These are phyloP conservation scores for Aspergillus steynii DNA, from an alignment of 495 filamentous ascomycete species.

Conservation along the genomic window DNA sequence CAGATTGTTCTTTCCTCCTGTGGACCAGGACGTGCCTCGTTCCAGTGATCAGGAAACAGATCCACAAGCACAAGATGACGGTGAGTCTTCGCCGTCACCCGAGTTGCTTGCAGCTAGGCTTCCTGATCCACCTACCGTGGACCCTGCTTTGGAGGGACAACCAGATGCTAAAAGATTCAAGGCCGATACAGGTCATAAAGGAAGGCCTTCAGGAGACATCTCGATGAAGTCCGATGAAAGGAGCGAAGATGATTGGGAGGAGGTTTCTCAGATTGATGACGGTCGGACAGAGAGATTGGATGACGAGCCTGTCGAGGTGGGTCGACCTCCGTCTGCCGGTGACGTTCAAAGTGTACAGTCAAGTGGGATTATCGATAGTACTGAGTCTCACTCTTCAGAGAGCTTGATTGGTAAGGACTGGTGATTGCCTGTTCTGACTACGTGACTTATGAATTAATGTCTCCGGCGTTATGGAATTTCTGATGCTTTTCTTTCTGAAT, in stretches of 20 bases:
- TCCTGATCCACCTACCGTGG: constrained; percentile 31
- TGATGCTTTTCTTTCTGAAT: not conserved
- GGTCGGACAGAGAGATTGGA: constrained; percentile 27
- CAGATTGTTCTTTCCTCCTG: constrained; percentile 35
- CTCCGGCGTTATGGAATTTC: not conserved
- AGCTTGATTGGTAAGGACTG: constrained; percentile 26
- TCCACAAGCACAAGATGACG: constrained; percentile 11
- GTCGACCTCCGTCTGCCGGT: constrained; percentile 24
- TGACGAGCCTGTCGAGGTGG: constrained; percentile 32
- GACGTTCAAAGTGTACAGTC: constrained; percentile 36
- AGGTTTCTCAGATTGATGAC: constrained; percentile 31
- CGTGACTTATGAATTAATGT: constrained; percentile 1
- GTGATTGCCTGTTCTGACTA: not conserved
- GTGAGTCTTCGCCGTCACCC: constrained; percentile 25
- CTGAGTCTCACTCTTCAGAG: constrained; percentile 22
- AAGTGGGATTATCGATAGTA: constrained; percentile 28
- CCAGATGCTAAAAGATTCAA: constrained; percentile 35
- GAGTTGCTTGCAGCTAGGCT: constrained; percentile 27
- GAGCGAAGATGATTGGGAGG: constrained; percentile 43
- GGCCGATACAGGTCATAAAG: constrained; percentile 7
- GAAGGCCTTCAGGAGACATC: constrained; percentile 5
- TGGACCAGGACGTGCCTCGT: constrained; percentile 22
- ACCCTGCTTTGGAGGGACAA: constrained; percentile 26
- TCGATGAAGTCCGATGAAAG: constrained; percentile 16
- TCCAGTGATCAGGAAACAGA: constrained; percentile 5